Evolutionary conservation across 148 eudicot species (phyloP), one percentile per base, ranked within the genome.

Genomic region (Polygonum maritimum): DNA sequence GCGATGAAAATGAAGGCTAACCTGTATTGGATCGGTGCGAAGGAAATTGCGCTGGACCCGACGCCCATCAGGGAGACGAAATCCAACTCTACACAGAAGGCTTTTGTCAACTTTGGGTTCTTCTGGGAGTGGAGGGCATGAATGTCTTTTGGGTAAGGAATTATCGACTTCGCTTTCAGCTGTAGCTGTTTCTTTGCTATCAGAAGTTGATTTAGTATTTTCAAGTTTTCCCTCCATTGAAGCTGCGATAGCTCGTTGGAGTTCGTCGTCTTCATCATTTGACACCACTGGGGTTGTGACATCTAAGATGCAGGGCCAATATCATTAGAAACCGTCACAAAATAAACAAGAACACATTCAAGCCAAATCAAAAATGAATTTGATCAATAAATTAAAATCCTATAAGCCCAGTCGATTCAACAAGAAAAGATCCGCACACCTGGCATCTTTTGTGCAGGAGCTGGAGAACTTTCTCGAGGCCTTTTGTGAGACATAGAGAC

Each of bases 61-160:
- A 55, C 95, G 94, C 15, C 99, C 99, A 80, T 96, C 97, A 62
- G 98, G 99, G 76, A 96, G 91, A 73, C 98, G 98, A 69, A 96
- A 79, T 55, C 98, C 98, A 79, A 96, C 90, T 75, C 97, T 88
- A 75, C 97, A 96, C 57, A 92, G 84, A 21, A 91, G 86, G 76
- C 40, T 92, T 79, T 81, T 88, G 77, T 92, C 98, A 48, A 79
- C 94, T 67, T 82, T 86, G 49, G 93, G 97, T 82, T 92, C 99
- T 78, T 91, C 98, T 1, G 98, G 95, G 76, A 96, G 87, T 58
- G 89, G 90, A 65, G 89, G 94, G 89, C 91, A 92, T 21, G 39
- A 12, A 63, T 75, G 49, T 74, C 85, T 88, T 79, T 81, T 89
- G 76, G 81, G 79, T 38, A 41, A 48, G 19, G 80, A 76, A 10